Conservation (phyloP, 345 rosid genomes). For the Euphorbia pulcherrima region DNA sequence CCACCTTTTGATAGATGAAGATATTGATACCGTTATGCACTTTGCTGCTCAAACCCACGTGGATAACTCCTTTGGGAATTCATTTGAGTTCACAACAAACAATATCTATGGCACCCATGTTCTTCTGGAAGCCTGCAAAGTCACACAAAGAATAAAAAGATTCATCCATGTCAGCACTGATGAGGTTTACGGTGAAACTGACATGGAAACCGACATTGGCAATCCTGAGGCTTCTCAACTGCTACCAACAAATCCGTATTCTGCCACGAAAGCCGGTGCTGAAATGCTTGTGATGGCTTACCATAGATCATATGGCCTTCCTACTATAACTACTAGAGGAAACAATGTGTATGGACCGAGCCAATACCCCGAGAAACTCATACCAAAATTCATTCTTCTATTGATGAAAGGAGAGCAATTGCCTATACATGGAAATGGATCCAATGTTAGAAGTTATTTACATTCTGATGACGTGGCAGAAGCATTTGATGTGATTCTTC, state of each 20-base stretch:
- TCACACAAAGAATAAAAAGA: constrained; percentile 1
- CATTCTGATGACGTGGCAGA: background rate
- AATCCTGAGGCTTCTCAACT: constrained; percentile 6
- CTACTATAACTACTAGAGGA: constrained; percentile 1
- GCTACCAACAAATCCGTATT: background rate
- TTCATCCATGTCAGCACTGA: constrained; percentile 1
- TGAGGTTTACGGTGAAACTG: constrained; percentile 1
- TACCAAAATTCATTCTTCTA: background rate
- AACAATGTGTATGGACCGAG: background rate
- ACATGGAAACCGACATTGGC: background rate
- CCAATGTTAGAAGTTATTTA: constrained; percentile 1
- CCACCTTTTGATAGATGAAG: background rate
- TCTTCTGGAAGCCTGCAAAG: background rate
- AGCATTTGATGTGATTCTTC: constrained; percentile 1
- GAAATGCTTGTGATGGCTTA: constrained; percentile 7
- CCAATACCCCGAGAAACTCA: background rate
- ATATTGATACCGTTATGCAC: constrained; percentile 5
- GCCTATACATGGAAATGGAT: constrained; percentile 3
- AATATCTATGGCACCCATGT: constrained; percentile 3
- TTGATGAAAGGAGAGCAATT: background rate
- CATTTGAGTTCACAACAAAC: background rate
- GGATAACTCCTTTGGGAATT: constrained; percentile 2
- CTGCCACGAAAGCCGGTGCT: constrained; percentile 2
- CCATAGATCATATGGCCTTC: constrained; percentile 1
- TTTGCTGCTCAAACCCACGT: constrained; percentile 8